These are phyloP conservation scores for Dissophora ornata DNA, from an alignment of 192 early-diverging fungal species.

Conservation along the genomic window DNA sequence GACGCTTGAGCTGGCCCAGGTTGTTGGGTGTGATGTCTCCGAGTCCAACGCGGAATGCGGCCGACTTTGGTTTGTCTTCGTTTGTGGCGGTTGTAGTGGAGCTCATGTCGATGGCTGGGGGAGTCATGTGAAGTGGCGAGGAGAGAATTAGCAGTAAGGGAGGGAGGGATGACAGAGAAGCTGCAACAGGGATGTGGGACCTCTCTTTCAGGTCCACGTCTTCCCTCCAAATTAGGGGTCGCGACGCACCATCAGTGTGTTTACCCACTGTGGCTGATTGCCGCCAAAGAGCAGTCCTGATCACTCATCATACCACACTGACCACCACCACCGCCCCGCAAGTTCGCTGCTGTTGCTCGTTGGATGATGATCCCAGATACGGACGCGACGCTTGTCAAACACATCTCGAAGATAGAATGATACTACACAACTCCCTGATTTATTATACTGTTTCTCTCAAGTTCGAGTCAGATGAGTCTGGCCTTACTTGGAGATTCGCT, in stretches of 20 bases:
- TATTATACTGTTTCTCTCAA: neutral
- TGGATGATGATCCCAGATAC: no score
- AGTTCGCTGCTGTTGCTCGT: neutral
- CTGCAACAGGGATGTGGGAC: no score
- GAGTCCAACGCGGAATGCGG: conserved; percentile 55
- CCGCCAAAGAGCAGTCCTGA: neutral
- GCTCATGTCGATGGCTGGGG: conserved; percentile 31
- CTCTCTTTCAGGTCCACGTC: no score
- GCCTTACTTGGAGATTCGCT: conserved; percentile 47
- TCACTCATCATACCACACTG: no score
- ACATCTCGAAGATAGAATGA: no score
- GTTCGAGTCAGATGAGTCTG: neutral
- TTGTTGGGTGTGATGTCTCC: conserved; percentile 70
- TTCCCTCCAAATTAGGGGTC: no score
- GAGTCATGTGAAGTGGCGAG: conserved; percentile 34
- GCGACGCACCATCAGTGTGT: neutral
- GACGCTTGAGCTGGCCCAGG: conserved; percentile 72
- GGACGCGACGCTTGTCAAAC: no score
- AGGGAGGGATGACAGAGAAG: neutral
- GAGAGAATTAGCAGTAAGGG: neutral
- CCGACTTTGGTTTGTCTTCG: conserved; percentile 19
- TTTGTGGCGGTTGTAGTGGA: conserved; percentile 20
- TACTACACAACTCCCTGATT: no score
- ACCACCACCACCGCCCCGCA: no score
- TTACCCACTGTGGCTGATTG: conserved; percentile 1